These are phyloP conservation scores for Termitomyces sp. DNA, from an alignment of 768 basidiomycete species.

Conservation along the genomic window DNA sequence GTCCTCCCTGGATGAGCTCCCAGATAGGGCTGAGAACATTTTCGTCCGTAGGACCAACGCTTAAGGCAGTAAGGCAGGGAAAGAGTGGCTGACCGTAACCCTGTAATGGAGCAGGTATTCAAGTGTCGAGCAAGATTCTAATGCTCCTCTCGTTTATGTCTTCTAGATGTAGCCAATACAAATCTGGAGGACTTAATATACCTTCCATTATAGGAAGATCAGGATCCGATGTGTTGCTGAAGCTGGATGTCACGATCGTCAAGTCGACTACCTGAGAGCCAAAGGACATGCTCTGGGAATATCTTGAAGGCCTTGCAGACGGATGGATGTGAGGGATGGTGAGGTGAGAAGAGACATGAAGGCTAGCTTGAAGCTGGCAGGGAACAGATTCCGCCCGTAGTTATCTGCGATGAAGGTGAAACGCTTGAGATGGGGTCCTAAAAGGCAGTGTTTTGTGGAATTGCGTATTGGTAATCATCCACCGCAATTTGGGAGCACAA, in stretches of 20 bases:
- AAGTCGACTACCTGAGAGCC: background rate
- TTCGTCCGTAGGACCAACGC: background rate
- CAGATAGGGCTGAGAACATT: background rate
- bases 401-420: slow-evolving; percentile 6
- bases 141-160: slow-evolving; percentile 6
- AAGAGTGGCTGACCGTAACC: background rate
- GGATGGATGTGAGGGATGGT: background rate
- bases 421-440: background rate
- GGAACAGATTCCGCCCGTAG: slow-evolving; percentile 1
- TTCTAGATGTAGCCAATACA: slow-evolving; percentile 4
- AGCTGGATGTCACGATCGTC: slow-evolving; percentile 1
- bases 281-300: slow-evolving; percentile 3
- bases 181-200: background rate
- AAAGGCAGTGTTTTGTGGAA: slow-evolving; percentile 3
- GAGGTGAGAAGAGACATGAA: slow-evolving; percentile 1
- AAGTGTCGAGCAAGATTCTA: background rate
- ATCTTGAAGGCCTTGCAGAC: background rate
- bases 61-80: background rate
- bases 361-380: slow-evolving; percentile 1
- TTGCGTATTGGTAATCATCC: slow-evolving; percentile 5
- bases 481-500: background rate
- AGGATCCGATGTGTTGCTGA: background rate
- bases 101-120: background rate
- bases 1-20: background rate
- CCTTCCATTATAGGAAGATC: background rate